Evolutionary conservation across 192 early-diverging fungal species (phyloP), one percentile per base, ranked within the genome.

Genomic region (Entomortierella lignicola): DNA sequence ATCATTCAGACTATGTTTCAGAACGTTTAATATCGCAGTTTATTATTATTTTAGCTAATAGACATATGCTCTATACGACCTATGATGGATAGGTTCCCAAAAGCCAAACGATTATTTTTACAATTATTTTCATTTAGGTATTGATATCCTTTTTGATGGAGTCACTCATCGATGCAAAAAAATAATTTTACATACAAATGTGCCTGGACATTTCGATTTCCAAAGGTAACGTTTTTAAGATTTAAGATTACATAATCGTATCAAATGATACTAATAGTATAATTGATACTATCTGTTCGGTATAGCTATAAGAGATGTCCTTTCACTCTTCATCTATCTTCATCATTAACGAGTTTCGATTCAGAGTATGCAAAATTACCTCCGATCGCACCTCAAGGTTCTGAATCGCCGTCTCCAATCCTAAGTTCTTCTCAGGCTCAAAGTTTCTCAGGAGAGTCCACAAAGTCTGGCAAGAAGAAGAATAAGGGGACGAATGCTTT

Each of bases 141-240:
- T 94, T 30, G 92, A 94, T 57, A 75, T 94, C 29, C 63, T 92
- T 8, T 90, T 94, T 72, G 91, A 92, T 50, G 92, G 89, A 13
- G 59, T 66, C 10, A 80, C 72, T 7, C 93, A 94, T 66, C 79
- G 85, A 17, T 86, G 91, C 70, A 89, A 89, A 63, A 94, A 94
- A 73, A 84, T 94, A 50, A 71, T 92, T 1, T 68, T 93, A 50
- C 92, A 94, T 80, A 86, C 88, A 2, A 94, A 94, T 70, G 69
- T 88, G 3, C 86, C 88, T 27, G 90, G 92, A 1, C 90, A 91
- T 66, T 89, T 86, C 81, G 89, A 91, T 51, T 91, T 94, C 54
- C 86, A 86, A 53, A 85, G 86, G 82, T 94, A 58, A 17, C n/a
- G n/a, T n/a, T n/a, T n/a, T n/a, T n/a, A n/a, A n/a, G n/a, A n/a